Conservation (phyloP, 73 alveolate species). For the Halteria grandinella region DNA sequence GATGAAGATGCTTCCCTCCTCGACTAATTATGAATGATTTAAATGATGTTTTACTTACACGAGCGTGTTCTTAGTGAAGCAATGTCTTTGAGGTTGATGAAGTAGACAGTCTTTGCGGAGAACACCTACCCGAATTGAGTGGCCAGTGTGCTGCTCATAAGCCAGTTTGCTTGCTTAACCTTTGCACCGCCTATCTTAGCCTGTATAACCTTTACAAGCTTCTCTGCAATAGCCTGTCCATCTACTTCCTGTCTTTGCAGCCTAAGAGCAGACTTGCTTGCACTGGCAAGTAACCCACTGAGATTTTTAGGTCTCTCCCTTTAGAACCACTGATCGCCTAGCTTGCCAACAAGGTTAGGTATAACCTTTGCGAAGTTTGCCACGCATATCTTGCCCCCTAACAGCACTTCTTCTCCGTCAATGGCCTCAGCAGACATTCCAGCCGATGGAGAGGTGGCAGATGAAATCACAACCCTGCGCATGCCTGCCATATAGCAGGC, state of each 20-base stretch:
- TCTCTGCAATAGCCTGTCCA: not conserved
- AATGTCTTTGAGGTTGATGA: constrained; percentile 15
- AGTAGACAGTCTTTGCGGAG: constrained; percentile 18
- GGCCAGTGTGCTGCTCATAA: constrained; percentile 14
- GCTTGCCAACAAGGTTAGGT: constrained; percentile 7
- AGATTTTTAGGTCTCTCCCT: constrained; percentile 13
- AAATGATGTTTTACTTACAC: not conserved
- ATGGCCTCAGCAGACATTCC: constrained; percentile 43
- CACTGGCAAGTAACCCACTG: not conserved
- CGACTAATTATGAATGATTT: not conserved
- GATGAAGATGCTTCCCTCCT: not conserved
- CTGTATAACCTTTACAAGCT: not conserved
- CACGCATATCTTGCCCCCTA: constrained; percentile 36
- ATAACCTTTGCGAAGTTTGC: constrained; percentile 24
- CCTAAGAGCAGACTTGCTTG: not conserved
- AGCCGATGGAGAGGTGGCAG: constrained; percentile 52
- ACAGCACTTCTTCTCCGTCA: constrained; percentile 42
- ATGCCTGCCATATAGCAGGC: constrained; percentile 42
- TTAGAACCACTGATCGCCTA: constrained; percentile 4
- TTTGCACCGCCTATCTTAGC: constrained; percentile 1
- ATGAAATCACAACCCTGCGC: constrained; percentile 44
- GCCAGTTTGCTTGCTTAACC: not conserved
- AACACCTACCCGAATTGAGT: not conserved
- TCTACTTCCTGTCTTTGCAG: not conserved
- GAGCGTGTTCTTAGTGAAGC: constrained; percentile 32